These are phyloP conservation scores for Amanita rubescens DNA, from an alignment of 768 basidiomycete genomes.

Conservation along the genomic window DNA sequence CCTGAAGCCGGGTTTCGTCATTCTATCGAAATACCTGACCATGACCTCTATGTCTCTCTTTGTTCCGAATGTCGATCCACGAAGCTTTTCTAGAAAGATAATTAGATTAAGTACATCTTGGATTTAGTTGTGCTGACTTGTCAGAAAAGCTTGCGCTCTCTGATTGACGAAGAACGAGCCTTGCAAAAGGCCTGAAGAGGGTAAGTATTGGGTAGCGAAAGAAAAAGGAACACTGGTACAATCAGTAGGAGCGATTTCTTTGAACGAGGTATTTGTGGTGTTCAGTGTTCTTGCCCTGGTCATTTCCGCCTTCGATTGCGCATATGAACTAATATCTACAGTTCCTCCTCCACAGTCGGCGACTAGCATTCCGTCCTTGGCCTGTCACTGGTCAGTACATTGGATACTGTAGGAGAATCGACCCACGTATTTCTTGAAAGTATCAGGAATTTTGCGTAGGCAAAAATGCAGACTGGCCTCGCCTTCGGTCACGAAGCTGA, in stretches of 20 bases:
- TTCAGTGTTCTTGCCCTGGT: too few species aligned
- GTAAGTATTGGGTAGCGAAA: background rate
- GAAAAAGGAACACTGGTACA: too few species aligned
- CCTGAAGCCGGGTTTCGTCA: conserved; percentile 36
- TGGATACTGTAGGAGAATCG: background rate
- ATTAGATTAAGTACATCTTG: background rate
- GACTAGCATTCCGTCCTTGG: conserved; percentile 27
- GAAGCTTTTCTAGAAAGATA: background rate
- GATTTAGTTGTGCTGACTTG: background rate
- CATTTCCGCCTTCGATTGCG: conserved; percentile 16
- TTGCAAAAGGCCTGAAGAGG: conserved; percentile 13
- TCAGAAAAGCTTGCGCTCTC: background rate
- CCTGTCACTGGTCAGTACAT: conserved; percentile 4
- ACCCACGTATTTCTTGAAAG: conserved; percentile 26
- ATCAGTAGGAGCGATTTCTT: too few species aligned
- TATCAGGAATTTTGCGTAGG: conserved; percentile 22
- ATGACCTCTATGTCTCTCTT: background rate
- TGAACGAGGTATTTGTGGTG: too few species aligned
- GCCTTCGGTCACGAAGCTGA: conserved; percentile 49
- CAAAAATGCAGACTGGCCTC: conserved; percentile 51
- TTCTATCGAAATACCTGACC: conserved; percentile 34
- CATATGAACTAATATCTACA: conserved; percentile 39
- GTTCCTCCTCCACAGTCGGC: conserved; percentile 39
- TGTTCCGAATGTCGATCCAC: background rate
- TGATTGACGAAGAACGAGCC: conserved; percentile 5